phyloP scores from a whole-genome alignment of 2,329 filamentous ascomycete species.

The Seiridium cupressi region DNA sequence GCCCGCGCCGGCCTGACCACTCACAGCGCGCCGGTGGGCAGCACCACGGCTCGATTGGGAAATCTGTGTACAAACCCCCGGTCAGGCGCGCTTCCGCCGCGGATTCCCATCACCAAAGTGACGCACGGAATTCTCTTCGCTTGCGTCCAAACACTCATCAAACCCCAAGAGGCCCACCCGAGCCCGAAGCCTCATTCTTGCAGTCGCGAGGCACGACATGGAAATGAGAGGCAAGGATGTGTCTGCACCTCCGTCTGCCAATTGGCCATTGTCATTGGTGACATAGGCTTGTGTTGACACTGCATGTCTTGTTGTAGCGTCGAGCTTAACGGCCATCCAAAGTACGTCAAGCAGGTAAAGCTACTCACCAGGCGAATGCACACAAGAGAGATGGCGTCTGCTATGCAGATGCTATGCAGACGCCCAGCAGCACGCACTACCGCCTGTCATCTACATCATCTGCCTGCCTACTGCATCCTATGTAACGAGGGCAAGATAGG shows the following conservation, averaged over 20 bases:
- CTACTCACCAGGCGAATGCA: background rate
- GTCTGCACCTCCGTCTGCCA: background rate
- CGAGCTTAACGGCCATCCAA: background rate
- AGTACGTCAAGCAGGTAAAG: background rate
- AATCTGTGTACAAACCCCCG: constrained; percentile 6
- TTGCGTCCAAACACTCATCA: background rate
- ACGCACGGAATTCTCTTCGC: constrained; percentile 4
- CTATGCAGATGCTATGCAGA: too few species aligned
- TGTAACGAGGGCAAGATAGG: too few species aligned
- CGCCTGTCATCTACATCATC: too few species aligned
- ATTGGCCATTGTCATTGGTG: background rate
- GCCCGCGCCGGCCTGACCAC: constrained; percentile 3
- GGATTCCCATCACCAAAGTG: constrained; percentile 7
- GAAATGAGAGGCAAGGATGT: too few species aligned
- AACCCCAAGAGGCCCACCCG: background rate
- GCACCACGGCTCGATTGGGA: constrained; percentile 1
- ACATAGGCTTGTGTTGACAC: background rate
- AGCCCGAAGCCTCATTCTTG: background rate
- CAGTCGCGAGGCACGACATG: background rate
- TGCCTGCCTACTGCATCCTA: too few species aligned
- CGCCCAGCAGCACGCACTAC: too few species aligned
- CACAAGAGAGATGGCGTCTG: too few species aligned
- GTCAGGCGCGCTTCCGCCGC: background rate
- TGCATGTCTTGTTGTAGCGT: background rate
- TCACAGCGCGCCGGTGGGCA: constrained; percentile 8